These are phyloP conservation scores for Chlamydomonas incerta DNA, from an alignment of 139 green algal species.

Conservation along the genomic window DNA sequence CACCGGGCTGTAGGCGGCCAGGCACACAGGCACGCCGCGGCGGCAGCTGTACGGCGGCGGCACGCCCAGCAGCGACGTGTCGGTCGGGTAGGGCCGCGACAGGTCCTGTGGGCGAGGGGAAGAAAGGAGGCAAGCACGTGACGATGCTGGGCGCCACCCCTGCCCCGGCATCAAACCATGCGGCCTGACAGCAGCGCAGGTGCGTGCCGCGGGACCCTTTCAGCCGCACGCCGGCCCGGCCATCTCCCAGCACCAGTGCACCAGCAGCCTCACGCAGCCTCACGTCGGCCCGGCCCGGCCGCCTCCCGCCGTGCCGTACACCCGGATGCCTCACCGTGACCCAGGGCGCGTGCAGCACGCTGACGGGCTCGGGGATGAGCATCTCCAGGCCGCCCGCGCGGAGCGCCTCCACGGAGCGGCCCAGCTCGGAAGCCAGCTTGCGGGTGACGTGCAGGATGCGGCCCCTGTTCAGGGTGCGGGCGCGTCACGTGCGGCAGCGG, in stretches of 20 bases:
- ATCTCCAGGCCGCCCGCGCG: not conserved
- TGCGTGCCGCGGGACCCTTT: too few relatives aligned
- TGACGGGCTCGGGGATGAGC: constrained; percentile 3
- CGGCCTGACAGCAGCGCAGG: too few relatives aligned
- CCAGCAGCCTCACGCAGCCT: not conserved
- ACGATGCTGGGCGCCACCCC: too few relatives aligned
- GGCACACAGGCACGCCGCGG: not conserved
- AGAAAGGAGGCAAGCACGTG: too few relatives aligned
- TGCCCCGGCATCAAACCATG: too few relatives aligned
- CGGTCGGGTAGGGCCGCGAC: not conserved
- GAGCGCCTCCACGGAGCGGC: not conserved
- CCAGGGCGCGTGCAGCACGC: constrained; percentile 6
- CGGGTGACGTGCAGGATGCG: not conserved
- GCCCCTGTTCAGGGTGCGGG: too few relatives aligned
- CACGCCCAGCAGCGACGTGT: not conserved
- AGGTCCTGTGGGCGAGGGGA: constrained; percentile 1
- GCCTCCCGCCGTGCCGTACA: too few relatives aligned
- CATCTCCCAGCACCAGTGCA: too few relatives aligned
- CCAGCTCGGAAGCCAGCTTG: not conserved
- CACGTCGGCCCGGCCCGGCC: too few relatives aligned
- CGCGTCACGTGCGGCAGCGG: too few relatives aligned
- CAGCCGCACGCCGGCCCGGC: too few relatives aligned
- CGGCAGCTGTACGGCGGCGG: constrained; percentile 14
- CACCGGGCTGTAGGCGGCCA: not conserved
- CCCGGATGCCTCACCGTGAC: not conserved